Percentiles rank a stretch among this genome's conserved stretches.
Conservation (phyloP, 768 basidiomycete genomes). For the Inosperma sp. region DNA sequence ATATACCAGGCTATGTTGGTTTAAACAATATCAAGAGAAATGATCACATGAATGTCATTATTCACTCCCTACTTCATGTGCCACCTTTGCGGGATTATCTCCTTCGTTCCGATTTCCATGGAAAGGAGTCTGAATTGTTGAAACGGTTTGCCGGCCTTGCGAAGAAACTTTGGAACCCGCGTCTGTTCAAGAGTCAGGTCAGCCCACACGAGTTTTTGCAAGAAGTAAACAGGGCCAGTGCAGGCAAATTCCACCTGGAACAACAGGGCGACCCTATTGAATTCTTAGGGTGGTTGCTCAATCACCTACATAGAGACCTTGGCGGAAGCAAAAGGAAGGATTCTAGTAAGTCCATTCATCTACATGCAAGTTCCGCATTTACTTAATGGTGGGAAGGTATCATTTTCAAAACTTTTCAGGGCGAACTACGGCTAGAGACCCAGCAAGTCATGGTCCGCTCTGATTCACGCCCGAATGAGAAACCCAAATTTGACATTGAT, state of each 20-base stretch:
- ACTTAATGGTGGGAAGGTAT: slow-evolving; percentile 49
- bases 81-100: slow-evolving; percentile 85
- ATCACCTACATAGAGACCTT: slow-evolving; percentile 86
- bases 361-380: slow-evolving; percentile 2
- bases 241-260: slow-evolving; percentile 88
- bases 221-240: slow-evolving; percentile 87
- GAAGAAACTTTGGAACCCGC: slow-evolving; percentile 95
- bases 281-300: slow-evolving; percentile 93
- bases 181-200: slow-evolving; percentile 95
- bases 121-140: slow-evolving; percentile 81
- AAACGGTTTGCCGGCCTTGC: slow-evolving; percentile 83
- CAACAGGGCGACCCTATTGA: slow-evolving; percentile 95
- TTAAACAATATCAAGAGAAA: slow-evolving; percentile 97
- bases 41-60: slow-evolving; percentile 96
- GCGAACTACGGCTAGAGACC: slow-evolving; percentile 86
- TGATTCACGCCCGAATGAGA: slow-evolving; percentile 68
- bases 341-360: slow-evolving; percentile 60
- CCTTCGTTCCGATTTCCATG: slow-evolving; percentile 66
- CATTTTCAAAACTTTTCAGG: slow-evolving; percentile 92
- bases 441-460: slow-evolving; percentile 88
- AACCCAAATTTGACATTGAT: slow-evolving; percentile 90
- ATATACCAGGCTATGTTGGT: slow-evolving; percentile 91
- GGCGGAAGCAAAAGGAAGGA: slow-evolving; percentile 91
- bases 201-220: slow-evolving; percentile 99
- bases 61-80: slow-evolving; percentile 90